A percentile compares a stretch with the other conserved stretches of the same genome.
phyloP scores from a whole-genome alignment of 177 flowering plant genomes.

The Telopea speciosissima region DNA sequence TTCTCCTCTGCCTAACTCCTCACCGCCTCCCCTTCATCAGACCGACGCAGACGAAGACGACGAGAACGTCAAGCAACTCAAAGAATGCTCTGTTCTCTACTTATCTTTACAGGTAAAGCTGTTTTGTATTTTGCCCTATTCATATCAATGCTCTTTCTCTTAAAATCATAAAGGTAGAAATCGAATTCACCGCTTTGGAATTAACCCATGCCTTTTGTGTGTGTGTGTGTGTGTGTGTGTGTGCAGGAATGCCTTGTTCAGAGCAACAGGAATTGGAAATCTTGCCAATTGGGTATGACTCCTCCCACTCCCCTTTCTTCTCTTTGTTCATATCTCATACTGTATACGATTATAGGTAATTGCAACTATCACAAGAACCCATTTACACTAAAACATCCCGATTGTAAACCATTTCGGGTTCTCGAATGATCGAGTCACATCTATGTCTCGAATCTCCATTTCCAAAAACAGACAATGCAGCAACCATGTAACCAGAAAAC shows the following conservation, averaged over 20 bases:
- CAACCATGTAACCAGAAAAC: too few relatives aligned
- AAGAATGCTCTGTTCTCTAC: conserved; percentile 64
- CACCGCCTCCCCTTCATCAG: conserved; percentile 40
- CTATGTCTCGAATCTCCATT: too few relatives aligned
- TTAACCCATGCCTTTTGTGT: too few relatives aligned
- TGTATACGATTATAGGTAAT: not conserved
- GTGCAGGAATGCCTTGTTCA: conserved; percentile 67
- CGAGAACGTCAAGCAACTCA: conserved; percentile 74
- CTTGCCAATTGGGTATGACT: conserved; percentile 59
- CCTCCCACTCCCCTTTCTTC: not conserved
- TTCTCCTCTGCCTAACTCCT: not conserved
- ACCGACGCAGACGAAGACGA: conserved; percentile 71
- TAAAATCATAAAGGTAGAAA: conserved; percentile 23
- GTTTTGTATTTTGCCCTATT: not conserved
- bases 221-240: conserved; percentile 8
- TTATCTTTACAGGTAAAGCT: conserved; percentile 58
- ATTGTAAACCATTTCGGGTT: too few relatives aligned
- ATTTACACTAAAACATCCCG: too few relatives aligned
- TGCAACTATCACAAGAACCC: too few relatives aligned
- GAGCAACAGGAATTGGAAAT: conserved; percentile 62
- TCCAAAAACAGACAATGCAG: too few relatives aligned
- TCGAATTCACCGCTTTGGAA: not conserved
- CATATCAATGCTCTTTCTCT: not conserved
- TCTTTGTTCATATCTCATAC: not conserved
- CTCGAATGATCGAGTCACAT: too few relatives aligned